A percentile compares a stretch with the other conserved stretches of the same genome.
These are phyloP conservation scores for Onygena corvina DNA, from an alignment of 2,329 filamentous ascomycete species.

Conservation along the genomic window DNA sequence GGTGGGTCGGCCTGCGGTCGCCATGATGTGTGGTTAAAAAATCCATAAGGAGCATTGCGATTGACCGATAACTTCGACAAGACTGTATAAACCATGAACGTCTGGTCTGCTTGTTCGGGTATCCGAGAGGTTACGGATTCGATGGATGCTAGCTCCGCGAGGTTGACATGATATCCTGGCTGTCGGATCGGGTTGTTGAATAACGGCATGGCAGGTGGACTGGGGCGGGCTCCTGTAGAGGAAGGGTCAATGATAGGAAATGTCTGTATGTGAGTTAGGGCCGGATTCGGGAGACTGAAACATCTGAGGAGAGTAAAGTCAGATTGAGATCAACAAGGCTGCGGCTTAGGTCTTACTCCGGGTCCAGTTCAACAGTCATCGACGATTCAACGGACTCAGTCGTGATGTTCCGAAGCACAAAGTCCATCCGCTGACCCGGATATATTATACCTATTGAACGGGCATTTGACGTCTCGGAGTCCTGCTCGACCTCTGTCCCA, in stretches of 20 bases:
- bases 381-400: conserved; percentile 13
- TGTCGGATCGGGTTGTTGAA: not conserved
- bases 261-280: conserved; percentile 29
- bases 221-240: not conserved
- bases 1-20: conserved; percentile 27
- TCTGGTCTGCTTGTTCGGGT: conserved; percentile 26
- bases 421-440: conserved; percentile 37
- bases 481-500: conserved; percentile 25
- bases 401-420: conserved; percentile 20
- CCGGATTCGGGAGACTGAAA: conserved; percentile 37
- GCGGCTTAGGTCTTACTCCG: conserved; percentile 22
- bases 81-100: conserved; percentile 37
- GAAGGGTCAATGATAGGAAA: conserved; percentile 22
- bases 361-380: conserved; percentile 27
- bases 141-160: conserved; percentile 20
- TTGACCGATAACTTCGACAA: conserved; percentile 35
- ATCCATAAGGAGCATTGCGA: conserved; percentile 35
- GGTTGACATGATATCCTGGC: conserved; percentile 18
- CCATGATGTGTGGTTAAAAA: conserved; percentile 40
- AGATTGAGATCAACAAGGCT: not conserved
- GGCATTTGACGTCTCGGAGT: conserved; percentile 14
- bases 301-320: conserved; percentile 21
- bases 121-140: conserved; percentile 21
- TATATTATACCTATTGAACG: conserved; percentile 33
- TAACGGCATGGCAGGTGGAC: conserved; percentile 3